Evolutionary conservation across 768 basidiomycete species (phyloP), one percentile per base, ranked within the genome.

Genomic region (Kwoniella dendrophila): DNA sequence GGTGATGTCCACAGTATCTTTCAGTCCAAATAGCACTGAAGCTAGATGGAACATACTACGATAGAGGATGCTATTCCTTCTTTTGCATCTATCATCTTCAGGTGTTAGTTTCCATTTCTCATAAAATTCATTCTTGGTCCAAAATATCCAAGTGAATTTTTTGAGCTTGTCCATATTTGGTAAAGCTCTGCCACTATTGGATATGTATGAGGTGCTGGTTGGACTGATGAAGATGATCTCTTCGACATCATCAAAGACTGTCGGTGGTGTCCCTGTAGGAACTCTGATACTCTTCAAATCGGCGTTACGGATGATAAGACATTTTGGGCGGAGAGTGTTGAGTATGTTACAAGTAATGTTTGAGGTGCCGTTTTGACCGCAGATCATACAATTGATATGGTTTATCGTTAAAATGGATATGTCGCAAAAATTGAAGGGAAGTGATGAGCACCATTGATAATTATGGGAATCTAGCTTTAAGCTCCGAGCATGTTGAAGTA

Each of bases 231-330:
- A 44, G 3, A 41, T 34, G 18, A 56, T 26, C 27, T 44, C 43
- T 45, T 56, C 55, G 3, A 56, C 40, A 26, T 27, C 27, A 10
- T 56, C 55, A 20, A 30, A 56, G 3, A 56, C 22, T 11, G 29
- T n/a, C 16, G 6, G 27, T 11, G 55, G 55, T 8, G 33, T 26
- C 8, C 6, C 5, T 14, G 5, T 5, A 33, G 55, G 55, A 18
- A 56, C 27, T 7, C 41, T 41, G 41, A 45, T 6, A 44, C n/a
- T 7, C 8, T 4, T 10, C n/a, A 56, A 3, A 18, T 16, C n/a
- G 4, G 14, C 26, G 18, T 27, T 32, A 10, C 14, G 12, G 3
- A 56, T 18, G 55, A 44, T 27, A 4, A 43, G 26, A 3, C 26
- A 27, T 18, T 5, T 45, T 3, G 55, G 41, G 8, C 4, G 6